A percentile compares a stretch with the other conserved stretches of the same genome.
Evolutionary conservation across 2,329 filamentous ascomycete species (phyloP).

Genomic region (Cordyceps cateniannulata): DNA sequence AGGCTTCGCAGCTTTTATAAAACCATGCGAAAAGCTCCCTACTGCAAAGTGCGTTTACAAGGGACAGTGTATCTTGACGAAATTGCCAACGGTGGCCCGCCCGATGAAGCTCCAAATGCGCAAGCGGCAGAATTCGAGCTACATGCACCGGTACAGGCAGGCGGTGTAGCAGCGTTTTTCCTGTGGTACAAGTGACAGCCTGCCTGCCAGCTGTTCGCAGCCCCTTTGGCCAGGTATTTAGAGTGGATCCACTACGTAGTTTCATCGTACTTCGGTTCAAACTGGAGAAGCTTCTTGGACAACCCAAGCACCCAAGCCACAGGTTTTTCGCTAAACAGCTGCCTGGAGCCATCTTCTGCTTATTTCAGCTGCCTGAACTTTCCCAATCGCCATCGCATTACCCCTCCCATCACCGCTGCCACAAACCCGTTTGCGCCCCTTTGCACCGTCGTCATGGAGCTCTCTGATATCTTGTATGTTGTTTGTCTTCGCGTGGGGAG

Average conservation of each 20-base stretch:
- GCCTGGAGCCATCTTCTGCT: neutral
- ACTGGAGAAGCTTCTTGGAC: neutral
- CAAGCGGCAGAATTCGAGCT: constrained; percentile 1
- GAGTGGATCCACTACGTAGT: constrained; percentile 10
- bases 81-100: neutral
- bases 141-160: neutral
- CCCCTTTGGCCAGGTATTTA: neutral
- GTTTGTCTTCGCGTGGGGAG: neutral
- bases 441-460: constrained; percentile 57
- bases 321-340: constrained; percentile 1
- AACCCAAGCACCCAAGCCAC: neutral
- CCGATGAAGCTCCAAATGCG: neutral
- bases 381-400: neutral
- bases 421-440: neutral
- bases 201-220: neutral
- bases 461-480: constrained; percentile 76
- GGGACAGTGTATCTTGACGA: neutral
- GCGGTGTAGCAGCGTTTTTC: neutral
- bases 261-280: neutral
- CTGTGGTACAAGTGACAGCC: neutral
- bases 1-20: neutral
- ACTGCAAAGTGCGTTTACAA: neutral
- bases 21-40: neutral
- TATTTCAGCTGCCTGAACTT: too few species aligned
- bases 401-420: neutral